Percentiles rank a stretch among this genome's conserved stretches.
Evolutionary conservation across 371 early-diverging fungal species (phyloP).

Genomic region (Mucor mucedo): DNA sequence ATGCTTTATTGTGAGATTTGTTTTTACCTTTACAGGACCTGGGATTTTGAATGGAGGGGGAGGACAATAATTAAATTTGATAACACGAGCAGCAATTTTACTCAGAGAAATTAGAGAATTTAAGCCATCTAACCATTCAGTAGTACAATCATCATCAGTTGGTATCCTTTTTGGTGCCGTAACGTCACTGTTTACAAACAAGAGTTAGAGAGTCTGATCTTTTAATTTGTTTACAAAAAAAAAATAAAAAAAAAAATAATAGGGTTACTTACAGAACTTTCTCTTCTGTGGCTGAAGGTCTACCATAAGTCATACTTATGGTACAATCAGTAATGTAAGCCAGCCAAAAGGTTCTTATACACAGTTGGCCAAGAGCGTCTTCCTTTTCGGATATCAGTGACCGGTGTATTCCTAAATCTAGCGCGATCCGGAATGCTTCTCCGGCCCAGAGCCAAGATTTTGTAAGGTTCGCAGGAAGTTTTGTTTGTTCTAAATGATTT

Average conservation of each 20-base stretch:
- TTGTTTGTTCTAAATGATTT: conserved; percentile 36
- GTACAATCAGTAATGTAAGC: conserved; percentile 46
- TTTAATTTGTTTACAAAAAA: neutral
- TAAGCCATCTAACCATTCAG: conserved; percentile 30
- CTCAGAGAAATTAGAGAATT: conserved; percentile 36
- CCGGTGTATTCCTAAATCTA: conserved; percentile 51
- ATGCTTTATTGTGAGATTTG: neutral
- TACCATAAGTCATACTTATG: conserved; percentile 45
- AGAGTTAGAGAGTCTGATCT: neutral
- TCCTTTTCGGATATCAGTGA: conserved; percentile 21
- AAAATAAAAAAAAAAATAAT: too few relatives aligned
- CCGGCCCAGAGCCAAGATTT: conserved; percentile 48
- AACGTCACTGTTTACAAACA: conserved; percentile 31
- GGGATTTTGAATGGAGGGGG: conserved; percentile 36
- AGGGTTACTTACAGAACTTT: conserved; percentile 44
- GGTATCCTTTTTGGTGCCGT: conserved; percentile 23
- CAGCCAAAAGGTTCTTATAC: conserved; percentile 50
- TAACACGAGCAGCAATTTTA: conserved; percentile 44
- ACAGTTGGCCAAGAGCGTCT: conserved; percentile 31
- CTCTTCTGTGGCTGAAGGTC: conserved; percentile 50
- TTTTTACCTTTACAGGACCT: conserved; percentile 38
- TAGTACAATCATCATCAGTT: conserved; percentile 26
- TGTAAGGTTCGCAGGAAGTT: conserved; percentile 26
- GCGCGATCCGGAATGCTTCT: conserved; percentile 45
- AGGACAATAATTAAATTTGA: conserved; percentile 47